Evolutionary conservation across 2,329 filamentous ascomycete species (phyloP), one percentile per base, ranked within the genome.

Genomic region (Penicillium concentricum): DNA sequence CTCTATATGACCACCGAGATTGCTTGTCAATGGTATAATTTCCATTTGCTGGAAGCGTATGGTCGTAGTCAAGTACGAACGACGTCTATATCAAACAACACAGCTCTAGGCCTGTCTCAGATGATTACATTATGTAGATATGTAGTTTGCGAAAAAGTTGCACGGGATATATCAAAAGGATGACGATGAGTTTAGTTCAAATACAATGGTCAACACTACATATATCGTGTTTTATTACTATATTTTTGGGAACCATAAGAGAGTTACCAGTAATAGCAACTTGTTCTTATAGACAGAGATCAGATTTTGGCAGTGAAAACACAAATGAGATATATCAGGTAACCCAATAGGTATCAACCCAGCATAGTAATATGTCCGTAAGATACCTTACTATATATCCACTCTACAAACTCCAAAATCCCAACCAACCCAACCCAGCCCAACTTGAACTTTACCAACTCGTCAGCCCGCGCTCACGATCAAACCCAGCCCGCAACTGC

Each of bases 401-500:
- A 51, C 52, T 30, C 24, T 16, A 45, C 22, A 16, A 51, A 30
- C 32, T 24, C 18, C 38, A 13, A 18, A 20, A 26, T 24, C 16
- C 15, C 35, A 35, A 26, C 37, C n/a, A 39, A 24, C 41, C 18
- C 39, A 41, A 37, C 15, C 16, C 15, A 35, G 18, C 38, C 37
- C 37, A 35, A 26, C 20, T 12, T 13, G 1, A 48, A 49, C 37
- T 35, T 70, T 71, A 97, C 94, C 94, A 99, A 78, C 93, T 97
- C 72, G 91, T 84, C 66, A 96, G 54, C 9, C 91, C 90, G 71
- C 81, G 91, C 54, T 81, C 82, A 44, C 94, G 81, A 79, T 99
- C 92, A 76, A 97, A 99, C 0, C 94, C 94, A 26, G 90, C 94
- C 58, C 94, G 79, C 62, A 99, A 74, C 80, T 97, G 92, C 54